These are phyloP conservation scores for Arthrobotrys pseudoclavata DNA, from an alignment of 2,329 filamentous ascomycete species.

Conservation along the genomic window DNA sequence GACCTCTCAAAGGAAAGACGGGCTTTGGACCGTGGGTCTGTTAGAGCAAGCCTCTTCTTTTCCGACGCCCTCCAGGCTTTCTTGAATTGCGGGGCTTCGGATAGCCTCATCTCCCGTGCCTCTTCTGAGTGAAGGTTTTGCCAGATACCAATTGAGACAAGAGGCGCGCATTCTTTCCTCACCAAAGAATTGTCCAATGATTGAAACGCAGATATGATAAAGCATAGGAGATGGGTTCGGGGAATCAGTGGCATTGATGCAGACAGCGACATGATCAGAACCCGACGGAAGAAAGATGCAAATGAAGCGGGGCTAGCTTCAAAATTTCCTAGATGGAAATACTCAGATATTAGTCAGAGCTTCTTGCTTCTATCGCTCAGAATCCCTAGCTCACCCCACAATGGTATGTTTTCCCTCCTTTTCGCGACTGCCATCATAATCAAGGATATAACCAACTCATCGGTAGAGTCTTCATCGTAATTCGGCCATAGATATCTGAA, in stretches of 20 bases:
- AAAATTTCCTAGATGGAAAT: constrained; percentile 75
- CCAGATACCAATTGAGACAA: constrained; percentile 96
- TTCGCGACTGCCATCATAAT: constrained; percentile 89
- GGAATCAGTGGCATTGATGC: constrained; percentile 75
- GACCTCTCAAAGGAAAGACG: constrained; percentile 89
- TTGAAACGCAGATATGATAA: constrained; percentile 92
- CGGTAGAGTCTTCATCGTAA: constrained; percentile 88
- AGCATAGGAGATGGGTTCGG: constrained; percentile 85
- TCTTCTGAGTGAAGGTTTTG: constrained; percentile 87
- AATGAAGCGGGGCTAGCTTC: constrained; percentile 83
- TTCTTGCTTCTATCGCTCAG: neutral
- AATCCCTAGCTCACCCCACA: constrained; percentile 77
- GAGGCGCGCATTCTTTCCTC: constrained; percentile 93
- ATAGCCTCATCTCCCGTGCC: constrained; percentile 79
- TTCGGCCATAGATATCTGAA: constrained; percentile 91
- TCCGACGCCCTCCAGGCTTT: constrained; percentile 91
- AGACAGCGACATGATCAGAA: constrained; percentile 87
- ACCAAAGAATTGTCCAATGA: constrained; percentile 90
- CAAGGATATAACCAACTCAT: constrained; percentile 90
- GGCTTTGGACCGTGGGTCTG: constrained; percentile 82
- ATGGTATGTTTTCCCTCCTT: constrained; percentile 84
- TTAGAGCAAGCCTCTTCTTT: constrained; percentile 84
- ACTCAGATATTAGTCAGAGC: neutral
- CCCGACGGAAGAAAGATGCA: constrained; percentile 86
- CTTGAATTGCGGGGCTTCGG: constrained; percentile 79